Evolutionary conservation across 1,284 basidiomycete species (phyloP).

Genomic region (Ganoderma boninense): DNA sequence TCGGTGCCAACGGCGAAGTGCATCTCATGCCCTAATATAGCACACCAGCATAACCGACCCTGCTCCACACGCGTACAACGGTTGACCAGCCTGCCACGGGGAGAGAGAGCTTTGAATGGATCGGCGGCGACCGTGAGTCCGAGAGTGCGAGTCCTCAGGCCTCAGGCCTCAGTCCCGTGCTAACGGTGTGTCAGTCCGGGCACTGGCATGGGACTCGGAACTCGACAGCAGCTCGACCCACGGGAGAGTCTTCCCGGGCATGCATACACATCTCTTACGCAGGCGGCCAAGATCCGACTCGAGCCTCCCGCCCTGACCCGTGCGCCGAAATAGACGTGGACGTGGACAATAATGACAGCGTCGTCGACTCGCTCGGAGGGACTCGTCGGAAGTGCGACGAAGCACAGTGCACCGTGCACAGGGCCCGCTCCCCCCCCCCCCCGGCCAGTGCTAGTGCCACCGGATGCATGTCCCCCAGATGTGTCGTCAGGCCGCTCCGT

Average conservation of each 20-base stretch:
- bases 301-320: neutral
- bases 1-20: neutral
- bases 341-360: neutral
- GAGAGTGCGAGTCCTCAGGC: no score
- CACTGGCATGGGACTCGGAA: neutral
- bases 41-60: neutral
- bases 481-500: neutral
- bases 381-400: neutral
- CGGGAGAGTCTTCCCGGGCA: neutral
- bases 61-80: neutral
- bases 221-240: neutral
- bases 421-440: no score
- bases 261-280: neutral
- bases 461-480: neutral
- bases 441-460: neutral
- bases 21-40: neutral
- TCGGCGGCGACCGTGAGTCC: neutral
- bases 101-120: neutral
- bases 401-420: no score
- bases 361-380: neutral
- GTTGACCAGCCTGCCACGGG: neutral
- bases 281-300: conserved; percentile 8
- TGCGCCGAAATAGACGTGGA: neutral
- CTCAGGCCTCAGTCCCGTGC: neutral
- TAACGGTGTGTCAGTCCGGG: neutral